Base-by-base conservation (phyloP, 148 eudicot genomes). In the Chenopodium album region DNA sequence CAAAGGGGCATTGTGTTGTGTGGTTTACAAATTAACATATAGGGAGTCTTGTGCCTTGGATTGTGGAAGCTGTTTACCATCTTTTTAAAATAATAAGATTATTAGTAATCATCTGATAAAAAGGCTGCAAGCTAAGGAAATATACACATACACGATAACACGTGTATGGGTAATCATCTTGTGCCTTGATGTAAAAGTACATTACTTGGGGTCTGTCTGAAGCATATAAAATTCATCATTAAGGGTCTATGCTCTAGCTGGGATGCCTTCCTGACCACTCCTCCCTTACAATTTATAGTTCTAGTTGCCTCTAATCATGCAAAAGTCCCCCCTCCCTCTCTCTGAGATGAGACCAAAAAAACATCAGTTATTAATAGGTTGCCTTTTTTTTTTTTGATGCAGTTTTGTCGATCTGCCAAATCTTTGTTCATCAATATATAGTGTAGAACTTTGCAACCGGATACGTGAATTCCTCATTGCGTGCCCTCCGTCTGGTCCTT, bases 391-490 rank as follows among this genome's bases (percentile, higher is more conserved):
- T 80, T 17, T 41, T 41, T 41, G 7, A 41, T 87, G 88, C 91
- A 94, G 98, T 80, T 94, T 94, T 83, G 84, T 94, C 70, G 98
- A 94, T 86, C 95, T 94, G 37, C 97, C 97, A 31, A 92, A 94
- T 85, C 93, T 94, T 73, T 91, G 97, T 17, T 86, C 98, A 82
- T 88, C 98, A 29, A 94, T 94, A 83, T 94, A 93, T 66, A 93
- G 95, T 59, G 91, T 88, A 44, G 98, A 94, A 76, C 92, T 93
- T 60, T 90, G 92, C 85, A 90, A 80, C 76, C 89, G 97, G 78
- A 81, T 93, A 73, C 91, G 94, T 12, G 91, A 93, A 22, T 94
- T 94, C 84, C 94, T 94, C 74, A 90, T 91, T 74, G 88, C 97
- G 52, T 94, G 94, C 84, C 98, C 98, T 82, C 98, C 98, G 48